phyloP scores from a whole-genome alignment of 257 asterid species.

The Fraxinus pennsylvanica region DNA sequence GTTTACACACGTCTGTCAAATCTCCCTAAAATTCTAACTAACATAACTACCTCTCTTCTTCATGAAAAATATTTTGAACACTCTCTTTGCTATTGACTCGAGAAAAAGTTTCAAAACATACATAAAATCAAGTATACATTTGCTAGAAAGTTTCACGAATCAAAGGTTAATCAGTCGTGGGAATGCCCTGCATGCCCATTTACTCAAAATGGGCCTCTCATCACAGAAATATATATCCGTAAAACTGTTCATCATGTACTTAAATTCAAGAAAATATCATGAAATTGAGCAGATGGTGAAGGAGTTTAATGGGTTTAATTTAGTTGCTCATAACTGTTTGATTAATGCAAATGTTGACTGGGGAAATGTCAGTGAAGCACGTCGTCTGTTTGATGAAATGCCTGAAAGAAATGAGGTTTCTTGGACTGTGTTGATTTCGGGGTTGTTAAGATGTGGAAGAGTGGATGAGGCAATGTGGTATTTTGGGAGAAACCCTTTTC shows the following conservation, averaged over 20 bases:
- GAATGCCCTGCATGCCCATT: constrained; percentile 60
- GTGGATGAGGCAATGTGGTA: constrained; percentile 63
- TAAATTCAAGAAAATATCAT: constrained; percentile 42
- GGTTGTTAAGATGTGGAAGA: constrained; percentile 54
- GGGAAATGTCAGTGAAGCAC: constrained; percentile 54
- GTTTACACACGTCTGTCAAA: not conserved
- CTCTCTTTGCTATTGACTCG: constrained; percentile 39
- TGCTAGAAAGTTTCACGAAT: constrained; percentile 42
- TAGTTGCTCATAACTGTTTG: constrained; percentile 72
- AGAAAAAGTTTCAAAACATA: constrained; percentile 39
- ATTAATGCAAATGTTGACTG: constrained; percentile 49
- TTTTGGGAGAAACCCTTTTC: constrained; percentile 53
- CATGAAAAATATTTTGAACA: constrained; percentile 21
- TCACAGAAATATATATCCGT: constrained; percentile 60
- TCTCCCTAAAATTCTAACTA: constrained; percentile 7
- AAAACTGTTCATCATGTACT: constrained; percentile 63
- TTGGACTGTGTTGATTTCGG: constrained; percentile 74
- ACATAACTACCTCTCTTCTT: constrained; percentile 16
- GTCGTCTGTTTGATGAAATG: constrained; percentile 78
- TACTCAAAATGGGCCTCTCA: constrained; percentile 63
- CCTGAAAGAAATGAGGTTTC: constrained; percentile 74
- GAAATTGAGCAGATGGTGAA: constrained; percentile 63
- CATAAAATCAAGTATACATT: constrained; percentile 37
- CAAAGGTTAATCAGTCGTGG: constrained; percentile 45
- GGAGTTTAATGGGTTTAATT: constrained; percentile 70